These are phyloP conservation scores for Bruguiera sexangula DNA, from an alignment of 345 rosid genomes.

Conservation along the genomic window DNA sequence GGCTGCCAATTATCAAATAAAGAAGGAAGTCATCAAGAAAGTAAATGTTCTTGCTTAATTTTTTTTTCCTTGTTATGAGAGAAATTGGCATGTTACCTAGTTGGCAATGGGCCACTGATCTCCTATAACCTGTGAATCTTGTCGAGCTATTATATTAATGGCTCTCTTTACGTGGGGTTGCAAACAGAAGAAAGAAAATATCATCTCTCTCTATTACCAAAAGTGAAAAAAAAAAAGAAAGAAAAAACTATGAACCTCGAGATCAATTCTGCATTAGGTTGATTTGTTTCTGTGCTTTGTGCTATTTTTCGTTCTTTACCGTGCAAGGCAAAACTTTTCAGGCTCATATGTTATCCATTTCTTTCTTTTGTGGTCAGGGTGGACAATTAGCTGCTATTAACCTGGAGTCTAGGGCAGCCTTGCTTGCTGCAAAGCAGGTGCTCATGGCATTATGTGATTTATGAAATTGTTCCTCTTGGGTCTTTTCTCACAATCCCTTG, in stretches of 20 bases:
- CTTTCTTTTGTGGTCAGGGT: constrained; percentile 44
- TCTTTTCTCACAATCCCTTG: neutral
- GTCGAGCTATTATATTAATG: neutral
- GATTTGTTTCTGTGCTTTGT: no score
- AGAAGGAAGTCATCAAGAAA: constrained; percentile 70
- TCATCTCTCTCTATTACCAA: no score
- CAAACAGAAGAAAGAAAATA: no score
- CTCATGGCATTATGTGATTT: constrained; percentile 2
- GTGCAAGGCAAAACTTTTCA: no score
- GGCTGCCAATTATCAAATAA: constrained; percentile 85
- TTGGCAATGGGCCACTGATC: no score
- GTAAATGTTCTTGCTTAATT: constrained; percentile 25
- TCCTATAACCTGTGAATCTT: neutral
- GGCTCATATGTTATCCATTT: neutral
- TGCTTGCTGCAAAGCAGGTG: constrained; percentile 88
- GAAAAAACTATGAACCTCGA: no score
- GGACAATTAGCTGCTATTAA: constrained; percentile 68
- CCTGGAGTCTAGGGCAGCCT: constrained; percentile 81
- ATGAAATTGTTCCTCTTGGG: neutral
- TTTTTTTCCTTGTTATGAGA: neutral
- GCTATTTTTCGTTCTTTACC: no score
- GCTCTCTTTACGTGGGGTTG: no score
- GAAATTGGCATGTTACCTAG: neutral
- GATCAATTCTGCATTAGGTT: no score
- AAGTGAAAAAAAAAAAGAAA: no score